Evolutionary conservation across 805 yeast species (phyloP).

Genomic region (Barnettozyma sucrosica): DNA sequence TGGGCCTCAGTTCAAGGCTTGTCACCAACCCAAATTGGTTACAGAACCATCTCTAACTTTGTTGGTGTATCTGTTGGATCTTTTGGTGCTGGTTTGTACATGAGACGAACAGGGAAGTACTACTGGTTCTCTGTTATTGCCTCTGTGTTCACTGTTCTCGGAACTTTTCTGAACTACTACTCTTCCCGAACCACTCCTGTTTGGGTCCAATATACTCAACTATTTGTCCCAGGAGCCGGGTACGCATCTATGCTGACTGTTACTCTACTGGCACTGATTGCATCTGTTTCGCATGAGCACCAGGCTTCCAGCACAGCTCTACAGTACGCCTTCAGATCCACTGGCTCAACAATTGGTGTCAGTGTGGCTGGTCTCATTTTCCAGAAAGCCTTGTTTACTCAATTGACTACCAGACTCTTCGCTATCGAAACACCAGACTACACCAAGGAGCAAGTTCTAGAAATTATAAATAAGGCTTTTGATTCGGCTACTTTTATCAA

Average conservation of each 20-base stretch:
- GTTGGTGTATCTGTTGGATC: constrained; percentile 66
- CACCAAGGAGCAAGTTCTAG: constrained; percentile 16
- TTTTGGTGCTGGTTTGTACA: constrained; percentile 57
- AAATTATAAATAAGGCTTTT: constrained; percentile 38
- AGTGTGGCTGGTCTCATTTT: constrained; percentile 63
- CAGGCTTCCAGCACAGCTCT: constrained; percentile 89
- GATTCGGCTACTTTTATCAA: constrained; percentile 46
- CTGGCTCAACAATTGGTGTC: constrained; percentile 84
- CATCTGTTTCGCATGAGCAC: constrained; percentile 59
- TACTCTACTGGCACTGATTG: constrained; percentile 66
- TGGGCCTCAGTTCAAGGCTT: constrained; percentile 48
- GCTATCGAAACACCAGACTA: constrained; percentile 14
- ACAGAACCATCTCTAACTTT: constrained; percentile 53
- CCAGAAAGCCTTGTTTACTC: constrained; percentile 38
- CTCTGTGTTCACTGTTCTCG: constrained; percentile 41
- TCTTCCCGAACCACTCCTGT: constrained; percentile 23
- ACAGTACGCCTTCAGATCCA: constrained; percentile 81
- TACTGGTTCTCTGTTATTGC: constrained; percentile 38
- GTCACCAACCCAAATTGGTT: constrained; percentile 52
- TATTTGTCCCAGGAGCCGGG: constrained; percentile 56
- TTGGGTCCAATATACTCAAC: constrained; percentile 37
- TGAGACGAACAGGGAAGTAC: constrained; percentile 65
- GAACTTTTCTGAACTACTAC: constrained; percentile 34
- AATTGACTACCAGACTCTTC: constrained; percentile 24
- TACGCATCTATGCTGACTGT: constrained; percentile 65